Conservation (phyloP, 371 early-diverging fungal species). For the Blakeslea trispora region DNA sequence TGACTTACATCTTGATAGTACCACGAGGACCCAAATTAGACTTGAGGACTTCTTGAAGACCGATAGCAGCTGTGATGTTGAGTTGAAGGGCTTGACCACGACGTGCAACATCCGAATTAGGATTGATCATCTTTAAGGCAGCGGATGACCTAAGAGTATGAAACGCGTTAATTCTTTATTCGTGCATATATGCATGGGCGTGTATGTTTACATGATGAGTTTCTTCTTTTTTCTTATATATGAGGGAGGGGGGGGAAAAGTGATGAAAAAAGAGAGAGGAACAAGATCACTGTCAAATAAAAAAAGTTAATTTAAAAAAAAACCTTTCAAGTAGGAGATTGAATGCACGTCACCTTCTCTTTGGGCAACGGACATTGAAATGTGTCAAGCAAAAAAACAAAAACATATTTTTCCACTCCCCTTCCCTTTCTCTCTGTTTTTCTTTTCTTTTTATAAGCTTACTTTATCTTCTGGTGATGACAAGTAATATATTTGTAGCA, state of each 20-base stretch:
- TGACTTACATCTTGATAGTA: slow-evolving; percentile 94
- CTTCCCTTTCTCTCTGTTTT: background rate
- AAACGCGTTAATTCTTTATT: background rate
- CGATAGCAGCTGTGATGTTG: slow-evolving; percentile 96
- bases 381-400: too few relatives aligned
- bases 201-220: slow-evolving; percentile 3
- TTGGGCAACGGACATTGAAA: too few relatives aligned
- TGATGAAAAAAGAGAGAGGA: too few relatives aligned
- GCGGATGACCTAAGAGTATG: slow-evolving; percentile 36
- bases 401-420: too few relatives aligned
- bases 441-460: background rate
- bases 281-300: too few relatives aligned
- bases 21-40: slow-evolving; percentile 99
- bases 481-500: slow-evolving; percentile 11
- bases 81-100: slow-evolving; percentile 98
- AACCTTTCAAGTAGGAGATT: too few relatives aligned
- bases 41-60: slow-evolving; percentile 93
- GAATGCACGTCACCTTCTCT: too few relatives aligned
- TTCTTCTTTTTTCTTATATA: slow-evolving; percentile 10
- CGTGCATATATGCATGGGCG: too few relatives aligned
- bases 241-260: too few relatives aligned
- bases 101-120: slow-evolving; percentile 97
- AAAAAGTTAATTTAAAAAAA: too few relatives aligned
- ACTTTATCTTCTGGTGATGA: background rate
- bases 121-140: slow-evolving; percentile 93